Evolutionary conservation across 345 rosid species (phyloP).

Genomic region (Eucalyptus regnans): DNA sequence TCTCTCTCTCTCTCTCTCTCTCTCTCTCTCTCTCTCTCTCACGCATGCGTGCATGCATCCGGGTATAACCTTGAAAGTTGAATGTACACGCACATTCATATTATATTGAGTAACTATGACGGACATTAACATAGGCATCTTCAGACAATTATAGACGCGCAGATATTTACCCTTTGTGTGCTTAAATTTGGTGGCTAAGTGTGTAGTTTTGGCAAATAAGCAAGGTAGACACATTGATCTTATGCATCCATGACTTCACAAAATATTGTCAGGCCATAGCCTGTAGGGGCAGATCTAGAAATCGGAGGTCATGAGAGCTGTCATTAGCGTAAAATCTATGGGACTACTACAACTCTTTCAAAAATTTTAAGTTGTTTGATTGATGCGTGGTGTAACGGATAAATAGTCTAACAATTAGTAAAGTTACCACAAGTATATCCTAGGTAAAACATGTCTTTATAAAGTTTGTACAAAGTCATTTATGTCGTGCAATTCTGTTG

Average conservation of each 20-base stretch:
- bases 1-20: background rate
- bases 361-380: background rate
- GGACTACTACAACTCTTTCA: background rate
- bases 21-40: background rate
- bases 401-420: background rate
- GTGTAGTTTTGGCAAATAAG: background rate
- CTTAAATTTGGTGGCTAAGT: background rate
- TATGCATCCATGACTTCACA: background rate
- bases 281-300: background rate
- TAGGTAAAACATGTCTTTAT: background rate
- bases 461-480: background rate
- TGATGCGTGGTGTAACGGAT: background rate
- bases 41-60: background rate
- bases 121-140: background rate
- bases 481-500: background rate
- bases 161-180: background rate
- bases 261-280: background rate
- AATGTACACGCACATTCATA: background rate
- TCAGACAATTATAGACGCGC: background rate
- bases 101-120: background rate
- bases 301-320: background rate
- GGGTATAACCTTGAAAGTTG: background rate
- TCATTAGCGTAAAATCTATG: background rate
- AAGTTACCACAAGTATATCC: background rate
- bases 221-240: background rate